Evolutionary conservation across 2,329 filamentous ascomycete genomes (phyloP).

Genomic region (Colletotrichum liriopes): DNA sequence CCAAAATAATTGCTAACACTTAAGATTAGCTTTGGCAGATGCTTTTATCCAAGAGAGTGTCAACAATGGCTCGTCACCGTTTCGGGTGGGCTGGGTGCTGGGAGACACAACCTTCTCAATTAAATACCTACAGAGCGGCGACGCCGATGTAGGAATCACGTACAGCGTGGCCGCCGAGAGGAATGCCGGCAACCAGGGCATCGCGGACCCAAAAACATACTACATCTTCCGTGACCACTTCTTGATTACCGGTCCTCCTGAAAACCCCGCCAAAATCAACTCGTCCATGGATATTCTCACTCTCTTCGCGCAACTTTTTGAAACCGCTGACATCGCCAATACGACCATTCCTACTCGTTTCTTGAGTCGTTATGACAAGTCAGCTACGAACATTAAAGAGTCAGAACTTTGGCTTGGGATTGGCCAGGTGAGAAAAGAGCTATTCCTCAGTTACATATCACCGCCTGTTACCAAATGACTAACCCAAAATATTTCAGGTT

Average conservation of each 20-base stretch:
- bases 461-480: background rate
- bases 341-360: background rate
- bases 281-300: background rate
- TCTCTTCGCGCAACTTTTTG: background rate
- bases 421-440: background rate
- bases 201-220: background rate
- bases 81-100: background rate
- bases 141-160: background rate
- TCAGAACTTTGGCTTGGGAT: background rate
- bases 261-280: background rate
- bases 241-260: background rate
- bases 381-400: background rate
- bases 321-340: background rate
- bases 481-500: background rate
- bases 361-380: background rate
- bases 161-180: background rate
- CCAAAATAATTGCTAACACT: background rate
- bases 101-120: background rate
- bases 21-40: background rate
- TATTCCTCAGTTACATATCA: background rate
- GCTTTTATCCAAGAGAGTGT: background rate
- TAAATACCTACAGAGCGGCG: background rate
- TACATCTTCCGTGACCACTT: constrained; percentile 2
- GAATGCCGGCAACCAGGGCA: background rate
- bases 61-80: background rate